Base-by-base conservation (phyloP, 306 rosid species). In the Lagenaria siceraria region DNA sequence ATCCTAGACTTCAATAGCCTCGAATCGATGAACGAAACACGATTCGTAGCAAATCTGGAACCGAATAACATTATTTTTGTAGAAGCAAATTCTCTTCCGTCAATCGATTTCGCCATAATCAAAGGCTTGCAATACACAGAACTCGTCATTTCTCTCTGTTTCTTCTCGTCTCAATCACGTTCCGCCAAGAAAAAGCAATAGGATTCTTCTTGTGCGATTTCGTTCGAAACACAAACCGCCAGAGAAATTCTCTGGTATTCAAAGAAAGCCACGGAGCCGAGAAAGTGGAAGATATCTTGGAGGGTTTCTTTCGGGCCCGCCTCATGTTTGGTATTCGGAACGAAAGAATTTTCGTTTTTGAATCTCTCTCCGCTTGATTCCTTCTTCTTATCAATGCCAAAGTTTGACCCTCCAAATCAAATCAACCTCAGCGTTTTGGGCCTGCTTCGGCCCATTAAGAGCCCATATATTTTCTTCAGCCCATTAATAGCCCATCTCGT, bases 141-240 rank as follows among this genome's bases (percentile, higher is more conserved):
- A 65, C 77, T 79, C 75, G 76, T 60, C 99, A 88, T 90, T 33
- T 68, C 74, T 40, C 69, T 49, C 38, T 25, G 24, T 14, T 75
- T 59, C 33, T 63, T 19, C 25, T 33, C 64, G 42, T 35, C 68
- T 55, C 25, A 17, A 48, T 48, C 59, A 12, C 24, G 35, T 27
- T 25, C 35, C 42, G 5, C 36, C 31, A 38, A 42, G 21, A 70
- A 24, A 27, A 25, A 27, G 3, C n/a, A 25, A 72, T 15, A 4
- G 36, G 60, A 46, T 48, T 15, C 33, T 71, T 71, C 59, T 7
- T 25, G 8, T 17, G 52, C 21, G 36, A 42, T 43, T 43, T 42
- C 56, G 54, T 43, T 14, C 35, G n/a, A 69, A 24, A 27, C 38
- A 15, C 38, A 43, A 72, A 48, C 40, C 17, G 35, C 76, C 60